These are phyloP conservation scores for Coniochaeta ligniaria DNA, from an alignment of 2,329 filamentous ascomycete genomes.

Conservation along the genomic window DNA sequence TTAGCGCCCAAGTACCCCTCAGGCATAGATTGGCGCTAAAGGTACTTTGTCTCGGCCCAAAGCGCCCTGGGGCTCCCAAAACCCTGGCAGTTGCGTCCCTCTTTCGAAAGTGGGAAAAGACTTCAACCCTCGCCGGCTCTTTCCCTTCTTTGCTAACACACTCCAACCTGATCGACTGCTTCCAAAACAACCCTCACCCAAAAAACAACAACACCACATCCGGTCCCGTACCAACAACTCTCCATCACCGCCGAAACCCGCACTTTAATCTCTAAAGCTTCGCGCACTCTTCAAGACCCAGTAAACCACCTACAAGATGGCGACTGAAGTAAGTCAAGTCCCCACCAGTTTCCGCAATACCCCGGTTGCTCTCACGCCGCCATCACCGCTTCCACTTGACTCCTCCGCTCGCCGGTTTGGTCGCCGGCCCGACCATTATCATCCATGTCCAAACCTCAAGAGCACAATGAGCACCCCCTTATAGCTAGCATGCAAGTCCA, in stretches of 20 bases:
- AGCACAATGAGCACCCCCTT: too few species aligned
- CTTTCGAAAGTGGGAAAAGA: conserved; percentile 2
- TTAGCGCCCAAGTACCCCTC: background rate
- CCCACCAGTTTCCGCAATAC: background rate
- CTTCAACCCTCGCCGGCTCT: conserved; percentile 1
- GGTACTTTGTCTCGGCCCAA: background rate
- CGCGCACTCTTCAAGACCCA: background rate
- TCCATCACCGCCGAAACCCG: background rate
- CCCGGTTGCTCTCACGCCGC: background rate
- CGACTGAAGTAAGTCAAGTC: conserved; percentile 2
- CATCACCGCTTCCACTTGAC: background rate
- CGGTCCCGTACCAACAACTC: background rate
- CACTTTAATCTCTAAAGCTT: background rate
- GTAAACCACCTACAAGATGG: conserved; percentile 1
- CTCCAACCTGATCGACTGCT: conserved; percentile 1
- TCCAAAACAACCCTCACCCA: background rate
- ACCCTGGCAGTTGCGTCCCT: background rate
- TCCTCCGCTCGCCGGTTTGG: background rate
- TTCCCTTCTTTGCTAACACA: background rate
- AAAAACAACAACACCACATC: conserved; percentile 1
- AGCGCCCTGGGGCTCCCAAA: background rate
- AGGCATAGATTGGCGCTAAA: background rate
- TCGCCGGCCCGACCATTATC: background rate
- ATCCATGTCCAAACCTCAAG: background rate
- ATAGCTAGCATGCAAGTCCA: background rate